A percentile compares a stretch with the other conserved stretches of the same genome.
phyloP scores from a whole-genome alignment of 768 basidiomycete species.

The Termitomyces sp. region DNA sequence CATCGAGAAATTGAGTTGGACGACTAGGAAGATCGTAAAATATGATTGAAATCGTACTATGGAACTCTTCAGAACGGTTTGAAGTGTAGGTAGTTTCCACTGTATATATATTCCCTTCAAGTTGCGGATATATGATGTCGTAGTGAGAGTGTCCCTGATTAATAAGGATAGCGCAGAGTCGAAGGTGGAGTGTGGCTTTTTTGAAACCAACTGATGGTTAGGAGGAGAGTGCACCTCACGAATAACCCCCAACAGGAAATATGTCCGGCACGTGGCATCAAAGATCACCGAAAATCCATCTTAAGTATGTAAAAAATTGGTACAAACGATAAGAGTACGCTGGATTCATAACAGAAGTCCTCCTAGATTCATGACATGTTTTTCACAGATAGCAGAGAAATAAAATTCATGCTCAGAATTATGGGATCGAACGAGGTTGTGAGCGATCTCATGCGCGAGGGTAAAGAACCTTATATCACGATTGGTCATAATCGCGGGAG shows the following conservation, averaged over 20 bases:
- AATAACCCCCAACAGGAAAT: slow-evolving; percentile 15
- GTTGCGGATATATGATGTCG: background rate
- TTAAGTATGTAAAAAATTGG: background rate
- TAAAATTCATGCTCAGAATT: slow-evolving; percentile 95
- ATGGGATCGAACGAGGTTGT: slow-evolving; percentile 84
- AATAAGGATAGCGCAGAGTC: background rate
- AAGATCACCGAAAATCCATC: background rate
- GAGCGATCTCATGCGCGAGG: slow-evolving; percentile 90
- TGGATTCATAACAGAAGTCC: slow-evolving; percentile 11
- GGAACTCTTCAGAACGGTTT: background rate
- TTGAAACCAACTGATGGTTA: slow-evolving; percentile 8
- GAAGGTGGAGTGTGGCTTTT: background rate
- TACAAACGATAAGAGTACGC: background rate
- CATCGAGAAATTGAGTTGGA: background rate
- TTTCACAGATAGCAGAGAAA: slow-evolving; percentile 87
- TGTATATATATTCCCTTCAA: too few species aligned
- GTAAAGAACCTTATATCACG: slow-evolving; percentile 72
- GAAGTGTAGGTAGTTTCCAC: background rate
- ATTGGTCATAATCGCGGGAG: background rate
- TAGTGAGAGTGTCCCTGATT: background rate
- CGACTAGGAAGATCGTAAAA: background rate
- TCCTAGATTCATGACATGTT: slow-evolving; percentile 43
- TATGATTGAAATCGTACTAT: background rate
- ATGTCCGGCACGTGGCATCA: slow-evolving; percentile 12
- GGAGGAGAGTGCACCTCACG: slow-evolving; percentile 5